Evolutionary conservation across 2,329 filamentous ascomycete genomes (phyloP), one percentile per base, ranked within the genome.

Genomic region (Nannizziopsis arthrosporioides): DNA sequence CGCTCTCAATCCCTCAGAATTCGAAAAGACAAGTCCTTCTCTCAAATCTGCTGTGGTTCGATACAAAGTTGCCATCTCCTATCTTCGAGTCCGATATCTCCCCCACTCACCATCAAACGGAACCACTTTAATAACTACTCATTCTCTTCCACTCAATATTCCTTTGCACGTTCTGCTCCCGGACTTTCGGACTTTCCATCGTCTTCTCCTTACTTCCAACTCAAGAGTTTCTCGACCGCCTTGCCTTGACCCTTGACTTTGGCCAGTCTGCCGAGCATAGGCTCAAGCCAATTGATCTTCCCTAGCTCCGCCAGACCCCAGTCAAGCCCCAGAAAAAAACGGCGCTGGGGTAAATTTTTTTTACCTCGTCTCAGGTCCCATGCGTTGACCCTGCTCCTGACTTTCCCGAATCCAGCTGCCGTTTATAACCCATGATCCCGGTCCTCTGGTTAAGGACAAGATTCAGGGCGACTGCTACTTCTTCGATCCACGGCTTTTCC

Each of bases 281-380:
- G 41, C 37, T 30, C 44, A 47, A 47, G 44, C 44, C 22, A 46
- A 47, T 41, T 47, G 37, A 47, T 47, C 44, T 47, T 40, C 44
- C 44, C 44, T 47, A 47, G 44, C 30, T 47, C 30, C 37, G 27
- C 19, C 44, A 27, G 10, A 41, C 44, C 44, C 44, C 15, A 38
- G 44, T 35, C 41, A 17, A 36, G 14, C 37, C 12, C 27, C 27
- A 45, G 17, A 42, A 41, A 38, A 38, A 47, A 34, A 47, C 37
- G 36, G 35, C 44, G 27, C 36, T 27, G 44, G 44, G 10, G 18
- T 40, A 36, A 18, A 31, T 18, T 34, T 17, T 38, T 9, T 44
- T 32, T 42, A 14, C 19, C 14, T 42, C 40, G 12, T 15, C 18
- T 27, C 17, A 34, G 19, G 37, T 30, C n/a, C 38, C 40, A 47